Conservation (phyloP, 2,329 filamentous ascomycete genomes). For the Niveomyces coronatus region DNA sequence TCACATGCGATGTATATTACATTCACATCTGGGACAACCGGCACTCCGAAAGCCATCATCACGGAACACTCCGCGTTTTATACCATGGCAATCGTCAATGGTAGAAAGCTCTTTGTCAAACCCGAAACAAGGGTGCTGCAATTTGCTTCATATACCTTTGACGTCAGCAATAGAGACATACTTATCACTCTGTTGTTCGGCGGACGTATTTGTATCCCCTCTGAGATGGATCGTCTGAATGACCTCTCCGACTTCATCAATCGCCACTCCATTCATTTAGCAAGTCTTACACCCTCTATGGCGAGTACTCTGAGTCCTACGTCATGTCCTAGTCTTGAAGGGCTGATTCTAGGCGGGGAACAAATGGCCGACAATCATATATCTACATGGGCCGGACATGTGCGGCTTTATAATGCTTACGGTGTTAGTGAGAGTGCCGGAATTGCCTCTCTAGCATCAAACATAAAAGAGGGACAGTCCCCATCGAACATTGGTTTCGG, state of each 20-base stretch:
- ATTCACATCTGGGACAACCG: slow-evolving; percentile 45
- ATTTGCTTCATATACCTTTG: slow-evolving; percentile 8
- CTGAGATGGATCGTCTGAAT: slow-evolving; percentile 7
- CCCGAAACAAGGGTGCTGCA: slow-evolving; percentile 6
- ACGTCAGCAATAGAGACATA: slow-evolving; percentile 5
- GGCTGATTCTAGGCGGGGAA: neutral
- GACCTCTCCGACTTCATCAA: slow-evolving; percentile 9
- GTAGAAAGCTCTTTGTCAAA: neutral
- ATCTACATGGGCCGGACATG: neutral
- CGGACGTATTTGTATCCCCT: slow-evolving; percentile 10
- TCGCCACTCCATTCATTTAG: slow-evolving; percentile 8
- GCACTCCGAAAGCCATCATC: slow-evolving; percentile 40
- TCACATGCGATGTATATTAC: slow-evolving; percentile 24
- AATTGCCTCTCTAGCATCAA: neutral
- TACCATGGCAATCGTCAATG: slow-evolving; percentile 10
- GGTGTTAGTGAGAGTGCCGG: neutral
- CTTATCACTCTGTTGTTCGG: slow-evolving; percentile 4
- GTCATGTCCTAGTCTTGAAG: neutral
- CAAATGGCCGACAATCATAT: neutral
- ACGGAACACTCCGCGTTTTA: slow-evolving; percentile 14
- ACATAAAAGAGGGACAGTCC: no score
- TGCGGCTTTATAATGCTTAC: slow-evolving; percentile 1
- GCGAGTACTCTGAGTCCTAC: neutral
- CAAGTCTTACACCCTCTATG: slow-evolving; percentile 5
- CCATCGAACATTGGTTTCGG: slow-evolving; percentile 9